phyloP scores from a whole-genome alignment of 306 rosid species.

The Mimosa bimucronata region DNA sequence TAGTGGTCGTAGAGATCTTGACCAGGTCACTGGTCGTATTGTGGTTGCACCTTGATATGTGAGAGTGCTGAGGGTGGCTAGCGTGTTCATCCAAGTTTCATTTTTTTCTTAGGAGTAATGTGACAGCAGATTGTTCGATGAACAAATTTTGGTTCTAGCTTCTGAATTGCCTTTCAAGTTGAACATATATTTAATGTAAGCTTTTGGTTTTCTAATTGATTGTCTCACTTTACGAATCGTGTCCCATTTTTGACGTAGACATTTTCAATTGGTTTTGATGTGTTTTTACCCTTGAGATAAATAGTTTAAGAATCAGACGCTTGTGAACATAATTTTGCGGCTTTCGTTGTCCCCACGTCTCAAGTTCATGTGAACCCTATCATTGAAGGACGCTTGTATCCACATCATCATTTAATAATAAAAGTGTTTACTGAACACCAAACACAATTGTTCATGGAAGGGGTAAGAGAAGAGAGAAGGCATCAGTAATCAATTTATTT shows the following conservation, averaged over 20 bases:
- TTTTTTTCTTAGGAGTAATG: slow-evolving; percentile 21
- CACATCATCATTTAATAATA: too few species aligned
- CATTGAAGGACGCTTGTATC: too few species aligned
- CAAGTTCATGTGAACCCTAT: neutral
- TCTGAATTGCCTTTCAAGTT: slow-evolving; percentile 20
- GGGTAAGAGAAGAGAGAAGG: too few species aligned
- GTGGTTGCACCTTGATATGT: slow-evolving; percentile 43
- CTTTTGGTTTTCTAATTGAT: slow-evolving; percentile 4
- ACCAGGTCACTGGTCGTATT: slow-evolving; percentile 48
- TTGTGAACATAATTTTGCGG: neutral
- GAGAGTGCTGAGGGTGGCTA: neutral
- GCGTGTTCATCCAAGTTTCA: slow-evolving; percentile 14
- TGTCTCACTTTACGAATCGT: neutral
- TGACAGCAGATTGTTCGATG: slow-evolving; percentile 27
- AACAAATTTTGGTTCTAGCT: slow-evolving; percentile 38
- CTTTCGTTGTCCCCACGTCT: neutral
- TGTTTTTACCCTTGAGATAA: neutral
- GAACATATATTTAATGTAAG: slow-evolving; percentile 24
- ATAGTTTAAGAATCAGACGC: neutral
- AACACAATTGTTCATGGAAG: too few species aligned
- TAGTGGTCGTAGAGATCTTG: slow-evolving; percentile 47
- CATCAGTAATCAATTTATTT: too few species aligned
- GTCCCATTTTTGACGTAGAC: neutral
- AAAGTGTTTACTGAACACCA: too few species aligned
- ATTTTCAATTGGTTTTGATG: neutral